These are phyloP conservation scores for Inonotus hispidus DNA, from an alignment of 1,284 basidiomycete genomes.

Conservation along the genomic window DNA sequence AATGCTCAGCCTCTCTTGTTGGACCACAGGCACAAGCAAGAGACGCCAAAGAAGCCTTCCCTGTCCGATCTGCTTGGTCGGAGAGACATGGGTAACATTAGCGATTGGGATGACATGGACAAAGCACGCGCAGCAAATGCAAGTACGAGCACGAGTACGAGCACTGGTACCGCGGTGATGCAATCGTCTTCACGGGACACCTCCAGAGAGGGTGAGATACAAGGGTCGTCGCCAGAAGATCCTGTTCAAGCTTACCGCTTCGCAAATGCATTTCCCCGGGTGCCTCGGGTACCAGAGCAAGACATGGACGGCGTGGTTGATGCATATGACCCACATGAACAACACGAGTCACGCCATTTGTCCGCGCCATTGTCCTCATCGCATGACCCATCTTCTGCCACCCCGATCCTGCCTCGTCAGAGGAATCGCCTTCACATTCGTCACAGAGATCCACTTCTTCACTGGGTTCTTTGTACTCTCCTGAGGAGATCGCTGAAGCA, in stretches of 20 bases:
- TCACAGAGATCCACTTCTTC: conserved; percentile 27
- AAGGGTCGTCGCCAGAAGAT: conserved; percentile 18
- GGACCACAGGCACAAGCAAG: conserved; percentile 23
- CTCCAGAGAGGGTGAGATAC: conserved; percentile 10
- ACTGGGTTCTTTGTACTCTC: conserved; percentile 25
- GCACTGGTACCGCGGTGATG: conserved; percentile 6
- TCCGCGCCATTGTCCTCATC: conserved; percentile 42
- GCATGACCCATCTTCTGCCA: conserved; percentile 55
- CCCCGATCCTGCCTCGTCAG: conserved; percentile 67
- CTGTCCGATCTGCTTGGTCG: conserved; percentile 56
- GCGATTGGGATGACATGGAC: conserved; percentile 60
- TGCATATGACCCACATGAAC: not conserved
- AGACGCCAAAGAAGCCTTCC: conserved; percentile 50
- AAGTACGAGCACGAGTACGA: conserved; percentile 1
- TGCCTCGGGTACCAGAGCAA: conserved; percentile 1
- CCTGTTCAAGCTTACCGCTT: conserved; percentile 13
- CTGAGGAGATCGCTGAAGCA: conserved; percentile 31
- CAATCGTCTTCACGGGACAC: conserved; percentile 4
- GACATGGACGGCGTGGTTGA: not conserved
- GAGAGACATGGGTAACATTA: conserved; percentile 47
- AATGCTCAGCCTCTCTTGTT: not conserved
- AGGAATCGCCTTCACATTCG: conserved; percentile 47
- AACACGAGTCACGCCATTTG: conserved; percentile 16
- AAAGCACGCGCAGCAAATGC: conserved; percentile 22
- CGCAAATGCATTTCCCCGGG: conserved; percentile 4